These are phyloP conservation scores for Fusarium irregulare DNA, from an alignment of 2,329 filamentous ascomycete species.

Conservation along the genomic window DNA sequence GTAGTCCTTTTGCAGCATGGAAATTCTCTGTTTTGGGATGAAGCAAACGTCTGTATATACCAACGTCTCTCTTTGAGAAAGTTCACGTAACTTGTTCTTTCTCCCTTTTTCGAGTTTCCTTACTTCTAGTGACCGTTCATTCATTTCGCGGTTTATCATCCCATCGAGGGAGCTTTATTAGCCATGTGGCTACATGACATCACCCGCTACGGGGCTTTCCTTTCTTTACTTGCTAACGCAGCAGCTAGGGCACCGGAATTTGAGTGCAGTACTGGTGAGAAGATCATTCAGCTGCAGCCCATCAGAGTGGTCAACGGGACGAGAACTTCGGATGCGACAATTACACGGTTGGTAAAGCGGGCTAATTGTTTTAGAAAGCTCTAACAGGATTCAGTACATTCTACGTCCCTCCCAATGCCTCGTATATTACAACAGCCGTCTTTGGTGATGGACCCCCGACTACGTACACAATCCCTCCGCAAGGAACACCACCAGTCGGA, in stretches of 20 bases:
- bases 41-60: not conserved
- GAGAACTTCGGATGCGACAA: constrained; percentile 6
- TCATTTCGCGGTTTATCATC: not conserved
- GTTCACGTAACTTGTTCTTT: not conserved
- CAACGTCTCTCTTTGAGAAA: not conserved
- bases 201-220: not conserved
- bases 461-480: not conserved
- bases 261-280: constrained; percentile 3
- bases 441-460: constrained; percentile 4
- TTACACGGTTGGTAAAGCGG: not conserved
- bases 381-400: not conserved
- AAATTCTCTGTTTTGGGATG: not conserved
- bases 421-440: not conserved
- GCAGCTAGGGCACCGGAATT: not conserved
- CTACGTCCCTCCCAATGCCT: not conserved
- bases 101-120: too few relatives aligned
- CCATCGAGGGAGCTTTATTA: not conserved
- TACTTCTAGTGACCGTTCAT: not conserved
- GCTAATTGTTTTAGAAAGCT: rapidly evolving
- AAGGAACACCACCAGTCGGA: constrained; percentile 9
- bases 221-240: not conserved
- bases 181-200: not conserved
- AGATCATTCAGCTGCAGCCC: constrained; percentile 3
- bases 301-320: constrained; percentile 14
- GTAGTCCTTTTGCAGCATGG: not conserved